phyloP scores from a whole-genome alignment of 2,329 filamentous ascomycete genomes.

The Aureobasidium lini region DNA sequence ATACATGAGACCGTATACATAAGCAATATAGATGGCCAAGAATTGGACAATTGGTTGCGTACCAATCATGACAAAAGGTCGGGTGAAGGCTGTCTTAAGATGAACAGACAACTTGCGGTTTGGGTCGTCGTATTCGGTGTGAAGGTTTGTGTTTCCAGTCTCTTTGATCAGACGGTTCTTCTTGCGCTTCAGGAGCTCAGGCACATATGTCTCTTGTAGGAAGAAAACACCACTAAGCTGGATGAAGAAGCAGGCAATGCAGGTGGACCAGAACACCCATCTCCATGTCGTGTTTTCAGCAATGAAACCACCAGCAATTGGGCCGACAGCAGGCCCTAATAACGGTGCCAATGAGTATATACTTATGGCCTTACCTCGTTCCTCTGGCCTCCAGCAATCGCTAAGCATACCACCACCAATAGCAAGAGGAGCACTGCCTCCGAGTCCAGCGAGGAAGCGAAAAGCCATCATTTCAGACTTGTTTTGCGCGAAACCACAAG shows the following conservation, averaged over 20 bases:
- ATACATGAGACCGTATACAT: slow-evolving; percentile 34
- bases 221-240: slow-evolving; percentile 56
- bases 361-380: slow-evolving; percentile 25
- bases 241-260: slow-evolving; percentile 54
- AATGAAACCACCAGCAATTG: slow-evolving; percentile 28
- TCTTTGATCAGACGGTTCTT: slow-evolving; percentile 49
- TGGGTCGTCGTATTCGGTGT: slow-evolving; percentile 40
- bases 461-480: slow-evolving; percentile 29
- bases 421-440: slow-evolving; percentile 31
- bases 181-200: slow-evolving; percentile 53
- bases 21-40: slow-evolving; percentile 31
- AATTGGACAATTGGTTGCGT: slow-evolving; percentile 32
- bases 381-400: slow-evolving; percentile 24
- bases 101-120: slow-evolving; percentile 26
- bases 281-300: slow-evolving; percentile 47
- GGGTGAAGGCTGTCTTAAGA: slow-evolving; percentile 26
- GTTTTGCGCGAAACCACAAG: slow-evolving; percentile 29
- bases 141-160: slow-evolving; percentile 53
- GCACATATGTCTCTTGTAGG: slow-evolving; percentile 58
- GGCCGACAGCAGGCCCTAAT: slow-evolving; percentile 22
- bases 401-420: slow-evolving; percentile 29
- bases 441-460: slow-evolving; percentile 32
- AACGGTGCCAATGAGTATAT: slow-evolving; percentile 26
- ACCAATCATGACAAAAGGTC: slow-evolving; percentile 29
- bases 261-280: slow-evolving; percentile 65